These are phyloP conservation scores for Colletotrichum musae DNA, from an alignment of 2,329 filamentous ascomycete genomes.

Conservation along the genomic window DNA sequence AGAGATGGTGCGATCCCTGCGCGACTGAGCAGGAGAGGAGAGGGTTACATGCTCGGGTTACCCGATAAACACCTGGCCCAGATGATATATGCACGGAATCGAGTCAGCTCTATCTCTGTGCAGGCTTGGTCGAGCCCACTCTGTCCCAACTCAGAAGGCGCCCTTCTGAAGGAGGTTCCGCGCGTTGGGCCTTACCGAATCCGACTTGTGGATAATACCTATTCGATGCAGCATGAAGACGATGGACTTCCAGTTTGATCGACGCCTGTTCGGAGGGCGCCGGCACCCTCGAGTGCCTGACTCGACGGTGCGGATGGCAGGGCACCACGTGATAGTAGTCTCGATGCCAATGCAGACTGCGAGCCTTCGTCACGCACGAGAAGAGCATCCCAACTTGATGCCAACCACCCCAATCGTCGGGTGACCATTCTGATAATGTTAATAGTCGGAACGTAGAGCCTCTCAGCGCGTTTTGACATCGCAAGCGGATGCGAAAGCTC, in stretches of 20 bases:
- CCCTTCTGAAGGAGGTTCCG: constrained; percentile 11
- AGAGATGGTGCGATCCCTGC: not conserved
- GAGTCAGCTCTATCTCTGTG: constrained; percentile 23
- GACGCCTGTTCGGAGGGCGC: constrained; percentile 20
- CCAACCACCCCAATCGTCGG: too few species aligned
- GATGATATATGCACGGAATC: not conserved
- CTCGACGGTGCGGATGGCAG: constrained; percentile 11
- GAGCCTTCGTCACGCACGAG: not conserved
- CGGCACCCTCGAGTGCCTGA: constrained; percentile 17
- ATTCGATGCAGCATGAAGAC: constrained; percentile 20
- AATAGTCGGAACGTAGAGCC: too few species aligned
- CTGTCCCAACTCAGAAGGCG: constrained; percentile 15
- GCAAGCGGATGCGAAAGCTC: not conserved
- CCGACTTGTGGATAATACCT: constrained; percentile 17
- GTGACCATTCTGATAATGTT: too few species aligned
- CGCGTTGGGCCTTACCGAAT: constrained; percentile 28
- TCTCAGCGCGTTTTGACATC: not conserved
- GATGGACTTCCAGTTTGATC: constrained; percentile 33
- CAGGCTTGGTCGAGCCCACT: not conserved
- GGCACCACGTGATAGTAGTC: constrained; percentile 5
- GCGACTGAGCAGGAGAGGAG: too few species aligned
- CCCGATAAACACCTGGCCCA: constrained; percentile 14
- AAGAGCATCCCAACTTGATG: too few species aligned
- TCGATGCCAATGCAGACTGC: constrained; percentile 11
- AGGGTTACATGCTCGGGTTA: constrained; percentile 5